Conservation (phyloP, 345 rosid species). For the Eutrema yunnanense region DNA sequence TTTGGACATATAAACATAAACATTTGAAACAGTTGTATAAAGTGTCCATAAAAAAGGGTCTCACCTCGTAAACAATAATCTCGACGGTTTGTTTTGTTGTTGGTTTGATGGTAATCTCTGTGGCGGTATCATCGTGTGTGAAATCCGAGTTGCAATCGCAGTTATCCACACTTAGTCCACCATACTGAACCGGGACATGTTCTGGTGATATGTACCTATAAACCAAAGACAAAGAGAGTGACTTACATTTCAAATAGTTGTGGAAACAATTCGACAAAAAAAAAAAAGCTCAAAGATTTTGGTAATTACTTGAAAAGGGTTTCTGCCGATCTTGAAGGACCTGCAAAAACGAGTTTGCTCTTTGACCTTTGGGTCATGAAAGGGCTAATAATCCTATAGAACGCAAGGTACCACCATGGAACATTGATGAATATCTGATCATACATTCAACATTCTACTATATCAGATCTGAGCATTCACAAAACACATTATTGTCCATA, state of each 20-base stretch:
- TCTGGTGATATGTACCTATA: conserved; percentile 29
- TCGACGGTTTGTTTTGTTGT: conserved; percentile 33
- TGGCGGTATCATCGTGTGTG: conserved; percentile 23
- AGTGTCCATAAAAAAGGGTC: background rate
- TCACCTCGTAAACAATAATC: conserved; percentile 28
- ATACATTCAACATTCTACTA: background rate
- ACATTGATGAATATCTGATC: conserved; percentile 37
- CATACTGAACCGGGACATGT: conserved; percentile 35
- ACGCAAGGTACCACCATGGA: conserved; percentile 40
- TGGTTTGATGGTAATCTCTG: conserved; percentile 26
- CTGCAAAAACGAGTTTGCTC: conserved; percentile 36
- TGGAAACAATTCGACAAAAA: background rate
- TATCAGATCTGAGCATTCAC: conserved; percentile 4
- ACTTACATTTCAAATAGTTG: background rate
- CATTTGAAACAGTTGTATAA: too few relatives aligned
- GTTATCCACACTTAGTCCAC: conserved; percentile 30
- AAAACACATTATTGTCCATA: background rate
- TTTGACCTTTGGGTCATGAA: conserved; percentile 34
- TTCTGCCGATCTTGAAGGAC: conserved; percentile 36
- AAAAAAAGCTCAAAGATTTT: background rate
- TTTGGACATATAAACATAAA: too few relatives aligned
- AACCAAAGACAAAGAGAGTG: background rate
- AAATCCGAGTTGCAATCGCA: conserved; percentile 22
- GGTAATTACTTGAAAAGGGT: conserved; percentile 29
- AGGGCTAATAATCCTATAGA: conserved; percentile 32